Percentiles rank a stretch among this genome's conserved stretches.
These are phyloP conservation scores for Crepidotus sp. DNA, from an alignment of 1,284 basidiomycete genomes.

Conservation along the genomic window DNA sequence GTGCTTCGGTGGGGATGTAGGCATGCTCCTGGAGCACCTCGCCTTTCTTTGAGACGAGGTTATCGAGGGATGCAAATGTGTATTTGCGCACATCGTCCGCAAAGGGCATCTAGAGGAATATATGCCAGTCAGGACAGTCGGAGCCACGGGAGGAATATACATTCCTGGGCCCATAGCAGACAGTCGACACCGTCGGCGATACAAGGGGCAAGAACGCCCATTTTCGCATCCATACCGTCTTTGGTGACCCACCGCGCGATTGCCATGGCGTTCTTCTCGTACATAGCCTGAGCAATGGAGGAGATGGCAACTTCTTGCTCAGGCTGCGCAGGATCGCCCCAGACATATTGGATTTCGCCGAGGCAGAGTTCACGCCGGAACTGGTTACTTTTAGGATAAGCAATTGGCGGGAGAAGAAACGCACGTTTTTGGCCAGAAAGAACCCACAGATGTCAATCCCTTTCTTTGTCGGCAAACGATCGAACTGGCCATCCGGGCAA, in stretches of 20 bases:
- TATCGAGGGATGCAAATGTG: constrained; percentile 76
- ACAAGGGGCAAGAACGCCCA: constrained; percentile 67
- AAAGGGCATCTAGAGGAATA: constrained; percentile 75
- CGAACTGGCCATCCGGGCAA: constrained; percentile 74
- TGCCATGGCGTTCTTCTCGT: constrained; percentile 49
- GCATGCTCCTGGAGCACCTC: constrained; percentile 68
- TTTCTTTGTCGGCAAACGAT: constrained; percentile 59
- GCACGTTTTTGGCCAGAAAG: constrained; percentile 57
- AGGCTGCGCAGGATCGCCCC: constrained; percentile 62
- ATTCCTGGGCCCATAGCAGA: constrained; percentile 74
- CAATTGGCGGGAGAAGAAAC: constrained; percentile 19
- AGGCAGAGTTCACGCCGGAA: constrained; percentile 76
- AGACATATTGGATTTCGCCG: constrained; percentile 84
- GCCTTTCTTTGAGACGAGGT: constrained; percentile 70
- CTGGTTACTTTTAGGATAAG: constrained; percentile 29
- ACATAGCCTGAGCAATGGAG: constrained; percentile 79
- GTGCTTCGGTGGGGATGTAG: constrained; percentile 75
- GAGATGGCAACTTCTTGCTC: constrained; percentile 80
- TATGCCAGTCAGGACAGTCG: background rate
- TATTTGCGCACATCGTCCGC: constrained; percentile 88
- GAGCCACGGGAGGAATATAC: constrained; percentile 12
- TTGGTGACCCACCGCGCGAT: constrained; percentile 75
- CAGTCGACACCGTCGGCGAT: constrained; percentile 61
- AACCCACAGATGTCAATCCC: constrained; percentile 88
- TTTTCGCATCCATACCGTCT: constrained; percentile 73